Evolutionary conservation across 257 asterid genomes (phyloP), one percentile per base, ranked within the genome.

Genomic region (Solanum sitiens): DNA sequence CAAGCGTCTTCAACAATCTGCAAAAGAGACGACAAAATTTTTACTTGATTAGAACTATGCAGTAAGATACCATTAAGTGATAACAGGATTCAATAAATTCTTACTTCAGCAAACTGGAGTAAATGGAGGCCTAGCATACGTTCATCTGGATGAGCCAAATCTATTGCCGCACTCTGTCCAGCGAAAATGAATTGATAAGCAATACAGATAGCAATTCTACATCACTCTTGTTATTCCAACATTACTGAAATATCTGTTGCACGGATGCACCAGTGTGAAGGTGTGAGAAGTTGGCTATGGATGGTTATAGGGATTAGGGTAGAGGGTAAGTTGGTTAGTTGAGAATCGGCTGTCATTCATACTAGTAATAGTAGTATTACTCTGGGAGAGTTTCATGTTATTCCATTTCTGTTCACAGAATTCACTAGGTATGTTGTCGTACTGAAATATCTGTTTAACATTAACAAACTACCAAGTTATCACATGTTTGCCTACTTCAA

Each of bases 61-160:
- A 30, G 63, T 1, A 47, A 80, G n/a, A 82, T 50, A 53, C 5
- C 44, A 11, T 30, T 18, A 80, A 30, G 70, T 18, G 32, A 59
- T 82, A 18, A 6, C 45, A 50, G 5, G 6, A 30, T 50, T 50
- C 25, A 10, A 30, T 1, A 80, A 4, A 30, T 50, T 76, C 67
- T 87, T 92, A 95, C 99, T 96, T 96, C 99, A 0, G 99, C 91
- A 90, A 97, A 97, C 84, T 95, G 98, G 87, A 97, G 98, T 86
- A 97, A 89, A 91, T 97, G 98, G 89, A 96, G 95, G 56, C 97
- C 99, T 32, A 96, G 91, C 47, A 76, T 90, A 12, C 98, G 97
- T 84, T 97, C 99, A 92, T 95, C 98, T 0, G 92, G 90, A 91
- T 97, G 98, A 91, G 87, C 98, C 93, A 97, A 90, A 87, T 90